A percentile compares a stretch with the other conserved stretches of the same genome.
Conservation (phyloP, 2,329 filamentous ascomycete species). For the Ophiosphaerella narmari region DNA sequence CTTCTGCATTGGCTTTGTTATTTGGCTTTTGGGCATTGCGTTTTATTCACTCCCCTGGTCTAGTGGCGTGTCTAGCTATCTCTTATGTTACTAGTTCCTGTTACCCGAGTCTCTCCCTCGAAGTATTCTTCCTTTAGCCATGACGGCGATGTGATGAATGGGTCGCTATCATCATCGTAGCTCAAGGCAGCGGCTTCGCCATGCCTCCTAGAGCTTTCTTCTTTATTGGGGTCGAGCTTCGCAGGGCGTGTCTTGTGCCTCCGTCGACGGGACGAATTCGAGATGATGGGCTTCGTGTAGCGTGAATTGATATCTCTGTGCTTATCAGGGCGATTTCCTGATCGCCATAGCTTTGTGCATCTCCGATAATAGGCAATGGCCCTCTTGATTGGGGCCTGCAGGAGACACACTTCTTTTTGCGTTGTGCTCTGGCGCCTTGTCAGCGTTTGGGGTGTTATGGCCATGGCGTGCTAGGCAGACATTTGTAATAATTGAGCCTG, state of each 20-base stretch:
- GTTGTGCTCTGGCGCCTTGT: not conserved
- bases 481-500: too few relatives aligned
- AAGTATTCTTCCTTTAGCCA: conserved; percentile 10
- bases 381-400: conserved; percentile 4
- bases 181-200: not conserved
- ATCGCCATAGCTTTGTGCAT: conserved; percentile 1
- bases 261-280: not conserved
- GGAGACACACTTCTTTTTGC: not conserved
- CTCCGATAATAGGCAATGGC: conserved; percentile 4
- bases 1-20: too few relatives aligned
- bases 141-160: conserved; percentile 12
- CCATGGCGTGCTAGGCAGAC: not conserved
- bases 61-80: too few relatives aligned
- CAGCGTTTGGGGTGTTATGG: not conserved
- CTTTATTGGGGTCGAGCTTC: not conserved
- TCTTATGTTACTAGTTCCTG: not conserved
- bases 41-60: too few relatives aligned
- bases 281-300: not conserved
- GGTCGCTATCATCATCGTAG: conserved; percentile 3
- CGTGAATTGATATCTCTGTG: conserved; percentile 1
- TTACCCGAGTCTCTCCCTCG: not conserved
- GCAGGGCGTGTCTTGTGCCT: not conserved
- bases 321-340: not conserved
- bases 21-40: too few relatives aligned
- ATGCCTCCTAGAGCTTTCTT: not conserved